Evolutionary conservation across 805 yeast genomes (phyloP).

Genomic region (Pichia californica): DNA sequence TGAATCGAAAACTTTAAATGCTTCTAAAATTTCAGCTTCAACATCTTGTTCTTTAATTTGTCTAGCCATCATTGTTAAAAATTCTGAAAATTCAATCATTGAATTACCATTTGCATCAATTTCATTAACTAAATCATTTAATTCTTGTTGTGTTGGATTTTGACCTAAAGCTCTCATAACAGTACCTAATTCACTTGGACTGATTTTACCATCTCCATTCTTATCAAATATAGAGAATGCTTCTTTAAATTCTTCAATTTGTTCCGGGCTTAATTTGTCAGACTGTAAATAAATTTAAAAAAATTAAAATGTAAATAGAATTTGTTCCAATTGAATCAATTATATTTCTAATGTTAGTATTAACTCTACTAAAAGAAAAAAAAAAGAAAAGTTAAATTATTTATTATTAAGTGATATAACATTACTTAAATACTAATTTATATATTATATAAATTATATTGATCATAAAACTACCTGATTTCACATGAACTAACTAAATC

Average conservation of each 20-base stretch:
- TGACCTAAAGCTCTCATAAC: slow-evolving; percentile 99
- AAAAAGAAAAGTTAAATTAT: too few relatives aligned
- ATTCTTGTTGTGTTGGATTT: slow-evolving; percentile 93
- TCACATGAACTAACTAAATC: too few relatives aligned
- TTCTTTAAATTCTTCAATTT: slow-evolving; percentile 94
- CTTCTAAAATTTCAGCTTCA: slow-evolving; percentile 95
- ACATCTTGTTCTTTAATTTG: slow-evolving; percentile 95
- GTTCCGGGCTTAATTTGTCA: slow-evolving; percentile 90
- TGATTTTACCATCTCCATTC: slow-evolving; percentile 94
- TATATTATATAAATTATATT: too few relatives aligned
- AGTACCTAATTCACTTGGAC: slow-evolving; percentile 91
- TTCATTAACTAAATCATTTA: slow-evolving; percentile 95
- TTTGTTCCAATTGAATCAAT: too few relatives aligned
- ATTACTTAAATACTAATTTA: too few relatives aligned
- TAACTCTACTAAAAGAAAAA: too few relatives aligned
- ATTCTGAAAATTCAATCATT: slow-evolving; percentile 74
- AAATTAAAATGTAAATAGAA: too few relatives aligned
- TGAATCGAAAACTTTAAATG: slow-evolving; percentile 94
- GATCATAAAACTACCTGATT: too few relatives aligned
- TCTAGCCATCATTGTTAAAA: slow-evolving; percentile 80
- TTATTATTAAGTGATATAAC: too few relatives aligned
- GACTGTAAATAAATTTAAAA: slow-evolving; percentile 37
- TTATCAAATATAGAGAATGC: slow-evolving; percentile 96
- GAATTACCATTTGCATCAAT: slow-evolving; percentile 96
- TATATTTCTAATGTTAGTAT: too few relatives aligned